These are phyloP conservation scores for Agaricus sinodeliciosus DNA, from an alignment of 768 basidiomycete genomes.

Conservation along the genomic window DNA sequence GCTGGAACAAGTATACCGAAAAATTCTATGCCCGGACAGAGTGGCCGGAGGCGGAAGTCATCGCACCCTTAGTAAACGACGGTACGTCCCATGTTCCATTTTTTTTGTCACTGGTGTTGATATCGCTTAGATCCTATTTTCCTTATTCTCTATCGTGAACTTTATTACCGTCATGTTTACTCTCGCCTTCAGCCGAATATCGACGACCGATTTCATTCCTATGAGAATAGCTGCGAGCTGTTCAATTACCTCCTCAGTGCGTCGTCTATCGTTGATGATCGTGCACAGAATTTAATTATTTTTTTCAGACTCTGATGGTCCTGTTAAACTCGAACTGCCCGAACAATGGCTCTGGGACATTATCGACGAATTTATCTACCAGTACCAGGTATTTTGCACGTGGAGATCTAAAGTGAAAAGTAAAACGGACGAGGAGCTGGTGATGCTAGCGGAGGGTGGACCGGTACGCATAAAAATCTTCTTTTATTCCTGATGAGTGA, in stretches of 20 bases:
- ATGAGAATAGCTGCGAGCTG: slow-evolving; percentile 95
- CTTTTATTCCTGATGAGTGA: not conserved
- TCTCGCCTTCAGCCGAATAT: slow-evolving; percentile 92
- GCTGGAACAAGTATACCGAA: slow-evolving; percentile 96
- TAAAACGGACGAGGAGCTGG: slow-evolving; percentile 87
- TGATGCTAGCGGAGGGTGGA: slow-evolving; percentile 70
- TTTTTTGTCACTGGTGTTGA: not conserved
- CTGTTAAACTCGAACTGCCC: slow-evolving; percentile 88
- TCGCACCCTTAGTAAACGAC: slow-evolving; percentile 91
- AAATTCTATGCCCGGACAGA: slow-evolving; percentile 92
- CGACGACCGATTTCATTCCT: slow-evolving; percentile 97
- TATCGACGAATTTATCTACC: slow-evolving; percentile 96
- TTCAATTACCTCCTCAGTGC: slow-evolving; percentile 95
- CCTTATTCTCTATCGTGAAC: slow-evolving; percentile 92
- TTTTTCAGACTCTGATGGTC: slow-evolving; percentile 82
- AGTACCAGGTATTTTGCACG: slow-evolving; percentile 93
- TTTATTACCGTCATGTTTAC: slow-evolving; percentile 94
- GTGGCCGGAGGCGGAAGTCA: slow-evolving; percentile 96
- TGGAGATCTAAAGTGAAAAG: slow-evolving; percentile 82
- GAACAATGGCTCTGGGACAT: slow-evolving; percentile 99
- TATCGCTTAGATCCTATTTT: slow-evolving; percentile 74
- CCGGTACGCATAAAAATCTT: slow-evolving; percentile 36
- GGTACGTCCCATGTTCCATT: slow-evolving; percentile 37
- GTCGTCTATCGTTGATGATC: slow-evolving; percentile 19
- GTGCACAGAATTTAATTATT: not conserved